These are phyloP conservation scores for Secale cereale DNA, from an alignment of 176 grass and related monocot species.

Conservation along the genomic window DNA sequence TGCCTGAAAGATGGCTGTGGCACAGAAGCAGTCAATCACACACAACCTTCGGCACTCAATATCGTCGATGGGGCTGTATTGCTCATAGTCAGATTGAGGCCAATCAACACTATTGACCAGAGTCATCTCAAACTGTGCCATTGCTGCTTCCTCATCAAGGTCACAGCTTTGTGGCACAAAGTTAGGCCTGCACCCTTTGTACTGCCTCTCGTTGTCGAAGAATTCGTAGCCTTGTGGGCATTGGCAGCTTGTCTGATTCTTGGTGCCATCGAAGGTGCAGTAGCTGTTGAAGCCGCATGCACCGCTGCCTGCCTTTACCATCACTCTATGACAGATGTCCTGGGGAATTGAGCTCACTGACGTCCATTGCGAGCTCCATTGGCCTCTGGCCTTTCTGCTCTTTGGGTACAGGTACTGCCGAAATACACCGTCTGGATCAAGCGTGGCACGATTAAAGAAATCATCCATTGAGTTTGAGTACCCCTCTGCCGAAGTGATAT, in stretches of 20 bases:
- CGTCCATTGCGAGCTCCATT: background rate
- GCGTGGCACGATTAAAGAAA: background rate
- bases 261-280: background rate
- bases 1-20: background rate
- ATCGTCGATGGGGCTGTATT: background rate
- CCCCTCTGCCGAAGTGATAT: background rate
- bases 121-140: background rate
- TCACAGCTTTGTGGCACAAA: constrained; percentile 17
- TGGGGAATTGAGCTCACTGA: background rate
- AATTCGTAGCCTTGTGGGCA: background rate
- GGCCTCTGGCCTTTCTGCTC: background rate
- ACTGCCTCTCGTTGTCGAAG: background rate
- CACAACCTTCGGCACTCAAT: background rate
- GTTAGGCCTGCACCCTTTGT: constrained; percentile 15
- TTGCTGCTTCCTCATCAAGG: background rate
- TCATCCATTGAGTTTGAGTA: background rate
- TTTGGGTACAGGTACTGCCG: constrained; percentile 11
- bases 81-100: background rate
- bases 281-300: constrained; percentile 18
- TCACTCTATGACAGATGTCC: background rate
- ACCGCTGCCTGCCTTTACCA: background rate
- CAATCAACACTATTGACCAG: background rate
- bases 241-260: background rate
- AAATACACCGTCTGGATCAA: background rate
- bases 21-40: constrained; percentile 11